Evolutionary conservation across 495 filamentous ascomycete genomes (phyloP), one percentile per base, ranked within the genome.

Genomic region (Lindgomyces ingoldianus): DNA sequence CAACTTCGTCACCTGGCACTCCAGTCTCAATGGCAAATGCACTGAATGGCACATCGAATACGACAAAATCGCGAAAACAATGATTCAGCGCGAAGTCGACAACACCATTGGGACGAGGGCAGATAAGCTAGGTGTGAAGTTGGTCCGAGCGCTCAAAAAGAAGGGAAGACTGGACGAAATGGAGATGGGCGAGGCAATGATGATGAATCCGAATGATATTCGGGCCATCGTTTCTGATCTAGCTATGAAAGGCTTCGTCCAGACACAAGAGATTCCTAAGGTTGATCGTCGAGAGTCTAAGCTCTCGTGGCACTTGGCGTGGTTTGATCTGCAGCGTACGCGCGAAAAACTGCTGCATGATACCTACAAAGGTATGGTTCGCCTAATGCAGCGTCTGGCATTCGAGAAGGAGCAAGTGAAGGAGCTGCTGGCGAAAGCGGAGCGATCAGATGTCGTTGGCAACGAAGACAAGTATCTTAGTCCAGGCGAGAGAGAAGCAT

Each of bases 101-200:
- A 83, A 83, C 26, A 86, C 89, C 24, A 85, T 97, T 46, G 83
- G 87, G 48, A 82, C 89, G 14, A 83, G 85, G 6, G 92, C 89
- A 55, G 92, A 89, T n/a, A 80, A 83, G 18, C 18, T 86, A 49
- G 91, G 90, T 2, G 79, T 88, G 3, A 89, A 93, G 3, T 80
- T 98, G 3, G 79, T 90, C 47, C 87, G 89, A 25, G 89, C 98
- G 41, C 83, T 98, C 16, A 84, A 88, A 44, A 85, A 86, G 51
- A 90, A 91, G 69, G 95, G 94, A 22, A 95, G 93, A 74, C 78
- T 97, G 16, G 93, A 96, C 62, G 94, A 99, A 73, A 96, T 94
- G 71, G 85, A 86, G 41, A 76, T 96, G 9, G 83, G 87, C 27
- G 84, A 85, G 36, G 79, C 90, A 58, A 87, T 85, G 57, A 81